Base-by-base conservation (phyloP, 805 yeast genomes). In the Lipomyces spencermartinsiae region DNA sequence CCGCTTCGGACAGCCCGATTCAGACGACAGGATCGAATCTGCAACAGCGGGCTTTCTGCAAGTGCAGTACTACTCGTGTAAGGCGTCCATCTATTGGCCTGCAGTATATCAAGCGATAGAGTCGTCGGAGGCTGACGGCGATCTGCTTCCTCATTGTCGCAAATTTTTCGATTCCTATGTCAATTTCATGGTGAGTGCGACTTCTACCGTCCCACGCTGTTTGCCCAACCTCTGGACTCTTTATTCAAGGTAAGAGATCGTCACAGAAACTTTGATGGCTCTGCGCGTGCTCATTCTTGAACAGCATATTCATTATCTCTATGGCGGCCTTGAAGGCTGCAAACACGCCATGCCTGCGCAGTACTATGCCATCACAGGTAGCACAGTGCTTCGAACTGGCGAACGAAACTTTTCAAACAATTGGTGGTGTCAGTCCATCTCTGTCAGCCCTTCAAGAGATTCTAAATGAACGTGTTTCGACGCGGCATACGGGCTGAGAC, bases 271-370 rank as follows among this genome's bases (percentile, higher is more conserved):
- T 1, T 39, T 39, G 29, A 25, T 3, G 49, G 2, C 12, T 3
- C n/a, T 39, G 49, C 3, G 2, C 49, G 49, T 39, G 49, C 49
- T 39, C n/a, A 39, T 39, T 39, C 49, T 16, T 16, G 49, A 39
- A 16, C 49, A 39, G 49, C 3, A 39, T 39, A 39, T 39, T 39
- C 49, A 39, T 39, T 39, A 39, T 39, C 49, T 39, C 49, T 3
- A 39, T 39, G 49, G 49, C 49, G 3, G 49, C 49, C 49, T 39
- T 39, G 49, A 39, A 39, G n/a, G 49, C 49, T 39, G 49, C 49
- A 39, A 39, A 39, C 49, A 39, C 49, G 49, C 49, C 49, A 3
- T 39, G 49, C 49, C 49, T 39, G 49, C 49, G 49, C 49, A 39
- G 49, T 3, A 16, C 49, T 39, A 12, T 39, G 49, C 49, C 49